Conservation (phyloP, 1,284 basidiomycete species). For the Ceratorhiza oryzae-sativae region DNA sequence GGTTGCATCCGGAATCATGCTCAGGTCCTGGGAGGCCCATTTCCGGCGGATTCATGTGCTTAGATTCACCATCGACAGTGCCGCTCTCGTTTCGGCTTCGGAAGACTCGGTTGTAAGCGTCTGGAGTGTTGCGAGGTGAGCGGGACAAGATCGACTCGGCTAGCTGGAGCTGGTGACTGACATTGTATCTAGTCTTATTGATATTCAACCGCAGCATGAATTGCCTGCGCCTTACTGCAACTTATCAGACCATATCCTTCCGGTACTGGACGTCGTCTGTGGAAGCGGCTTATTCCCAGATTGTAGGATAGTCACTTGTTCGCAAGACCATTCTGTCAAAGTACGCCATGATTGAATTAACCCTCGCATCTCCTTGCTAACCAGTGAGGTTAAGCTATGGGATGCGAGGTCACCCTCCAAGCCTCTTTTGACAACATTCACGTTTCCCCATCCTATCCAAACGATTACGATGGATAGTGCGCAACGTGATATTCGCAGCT, state of each 20-base stretch:
- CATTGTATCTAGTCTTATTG: constrained; percentile 56
- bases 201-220: constrained; percentile 72
- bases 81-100: constrained; percentile 82
- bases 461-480: constrained; percentile 79
- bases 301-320: constrained; percentile 80
- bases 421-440: constrained; percentile 83
- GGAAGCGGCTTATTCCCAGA: constrained; percentile 81
- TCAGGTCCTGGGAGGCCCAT: constrained; percentile 92
- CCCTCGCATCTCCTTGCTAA: constrained; percentile 41
- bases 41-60: constrained; percentile 88
- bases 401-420: constrained; percentile 68
- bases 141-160: constrained; percentile 45
- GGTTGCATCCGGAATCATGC: constrained; percentile 88
- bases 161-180: constrained; percentile 22
- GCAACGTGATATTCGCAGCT: constrained; percentile 90
- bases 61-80: constrained; percentile 82
- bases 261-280: constrained; percentile 81
- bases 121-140: constrained; percentile 86
- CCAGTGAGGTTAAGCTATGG: constrained; percentile 66
- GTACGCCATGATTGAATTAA: constrained; percentile 52
- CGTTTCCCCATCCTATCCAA: constrained; percentile 76
- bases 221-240: constrained; percentile 79
- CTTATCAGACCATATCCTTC: constrained; percentile 90
- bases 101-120: constrained; percentile 89
- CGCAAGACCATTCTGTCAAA: constrained; percentile 92